These are phyloP conservation scores for Isoetes engelmannii DNA, from an alignment of 83 land plant species.

Conservation along the genomic window DNA sequence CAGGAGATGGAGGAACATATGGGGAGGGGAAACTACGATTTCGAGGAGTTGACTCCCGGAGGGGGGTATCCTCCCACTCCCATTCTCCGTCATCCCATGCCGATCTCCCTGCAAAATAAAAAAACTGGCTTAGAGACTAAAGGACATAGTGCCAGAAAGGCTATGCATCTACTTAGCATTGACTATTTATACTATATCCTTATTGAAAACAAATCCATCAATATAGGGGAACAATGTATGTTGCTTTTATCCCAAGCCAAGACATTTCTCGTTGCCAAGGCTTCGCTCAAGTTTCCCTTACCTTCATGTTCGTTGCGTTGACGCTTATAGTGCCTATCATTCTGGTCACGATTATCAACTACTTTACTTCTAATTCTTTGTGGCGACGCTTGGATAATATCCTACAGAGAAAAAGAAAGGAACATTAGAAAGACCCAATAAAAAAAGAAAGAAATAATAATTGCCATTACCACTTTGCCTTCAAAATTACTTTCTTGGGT, in stretches of 20 bases:
- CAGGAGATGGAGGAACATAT: conserved; percentile 68
- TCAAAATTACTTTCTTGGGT: too few species aligned
- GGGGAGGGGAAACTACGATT: conserved; percentile 31
- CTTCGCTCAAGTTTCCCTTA: conserved; percentile 22
- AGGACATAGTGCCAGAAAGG: background rate
- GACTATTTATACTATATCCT: too few species aligned
- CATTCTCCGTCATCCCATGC: conserved; percentile 76
- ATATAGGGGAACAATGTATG: background rate
- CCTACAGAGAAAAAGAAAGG: too few species aligned
- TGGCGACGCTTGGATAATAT: too few species aligned
- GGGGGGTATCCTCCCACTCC: conserved; percentile 81
- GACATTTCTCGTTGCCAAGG: background rate
- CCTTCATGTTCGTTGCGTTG: conserved; percentile 5
- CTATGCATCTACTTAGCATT: background rate
- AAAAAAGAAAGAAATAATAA: too few species aligned
- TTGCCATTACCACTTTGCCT: too few species aligned
- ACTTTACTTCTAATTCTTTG: too few species aligned
- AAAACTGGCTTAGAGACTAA: background rate
- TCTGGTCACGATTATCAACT: too few species aligned
- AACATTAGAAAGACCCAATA: too few species aligned
- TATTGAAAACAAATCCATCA: background rate
- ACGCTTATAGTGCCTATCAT: too few species aligned
- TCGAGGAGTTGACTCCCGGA: conserved; percentile 28
- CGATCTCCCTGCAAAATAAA: conserved; percentile 40
- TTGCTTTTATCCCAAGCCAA: background rate